Evolutionary conservation across 106 monocot genomes (phyloP), one percentile per base, ranked within the genome.

Genomic region (Iris macrosiphon): DNA sequence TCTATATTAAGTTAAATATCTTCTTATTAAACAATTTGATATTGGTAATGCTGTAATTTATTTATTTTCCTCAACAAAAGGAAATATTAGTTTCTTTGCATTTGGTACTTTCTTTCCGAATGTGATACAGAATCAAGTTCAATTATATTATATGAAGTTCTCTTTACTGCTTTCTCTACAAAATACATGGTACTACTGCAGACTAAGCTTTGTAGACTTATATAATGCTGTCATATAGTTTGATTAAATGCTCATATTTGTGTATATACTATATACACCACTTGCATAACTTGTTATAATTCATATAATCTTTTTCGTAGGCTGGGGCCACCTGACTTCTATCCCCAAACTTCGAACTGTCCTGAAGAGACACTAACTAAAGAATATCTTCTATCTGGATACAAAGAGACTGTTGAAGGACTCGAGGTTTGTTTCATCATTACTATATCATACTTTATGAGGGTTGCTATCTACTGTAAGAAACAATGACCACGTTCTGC

Each of bases 321-420:
- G 48, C 79, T 96, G 67, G 96, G 96, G 16, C 89, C 96, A 20
- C 90, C 90, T 57, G 96, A 96, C 34, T 82, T 90, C 61, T 78
- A 80, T 78, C 89, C 90, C 18, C 96, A 96, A 79, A 75, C 75
- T 48, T 72, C 79, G 40, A 86, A 76, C 53, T 96, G 96, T 45
- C 89, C 86, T 30, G 96, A 96, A 80, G 96, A 96, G 55, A 90
- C 74, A 18, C 69, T 96, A 49, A 90, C 79, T 4, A 74, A 66
- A 72, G 96, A 90, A 54, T 96, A 90, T 68, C 61, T 87, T 33
- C 89, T 82, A 72, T 62, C 77, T 66, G 96, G 90, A 60, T 96
- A 96, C 71, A 90, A 96, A 50, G 96, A 90, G 66, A 86, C 83
- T 10, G 90, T 96, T 72, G 96, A 96, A 39, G 90, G 96, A 68